These are phyloP conservation scores for Daldinia loculata DNA, from an alignment of 495 filamentous ascomycete species.

Conservation along the genomic window DNA sequence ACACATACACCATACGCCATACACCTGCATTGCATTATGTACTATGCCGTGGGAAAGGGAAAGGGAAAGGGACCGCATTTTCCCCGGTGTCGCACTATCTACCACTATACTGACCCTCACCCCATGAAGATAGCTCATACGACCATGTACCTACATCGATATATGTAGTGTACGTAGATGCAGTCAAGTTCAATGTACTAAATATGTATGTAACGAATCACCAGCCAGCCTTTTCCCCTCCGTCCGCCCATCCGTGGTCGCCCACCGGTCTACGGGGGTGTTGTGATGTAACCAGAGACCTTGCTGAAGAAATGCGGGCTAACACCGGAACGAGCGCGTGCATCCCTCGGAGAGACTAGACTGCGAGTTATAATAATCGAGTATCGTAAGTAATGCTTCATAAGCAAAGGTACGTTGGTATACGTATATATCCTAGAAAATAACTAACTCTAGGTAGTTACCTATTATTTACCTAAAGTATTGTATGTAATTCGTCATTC, in stretches of 20 bases:
- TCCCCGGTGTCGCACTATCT: constrained; percentile 35
- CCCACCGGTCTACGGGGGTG: constrained; percentile 23
- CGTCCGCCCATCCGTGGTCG: constrained; percentile 12
- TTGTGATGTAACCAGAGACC: constrained; percentile 23
- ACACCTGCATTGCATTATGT: neutral
- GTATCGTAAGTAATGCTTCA: neutral
- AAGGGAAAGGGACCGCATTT: constrained; percentile 23
- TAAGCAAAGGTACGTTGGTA: neutral
- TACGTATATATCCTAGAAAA: neutral
- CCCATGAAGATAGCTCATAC: constrained; percentile 6
- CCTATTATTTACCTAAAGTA: neutral
- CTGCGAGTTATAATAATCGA: neutral
- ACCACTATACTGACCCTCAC: neutral
- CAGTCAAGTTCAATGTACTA: neutral
- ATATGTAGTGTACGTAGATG: neutral
- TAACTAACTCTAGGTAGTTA: neutral
- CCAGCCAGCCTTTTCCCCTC: constrained; percentile 14
- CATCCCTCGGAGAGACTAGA: neutral
- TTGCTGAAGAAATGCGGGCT: constrained; percentile 3
- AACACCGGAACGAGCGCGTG: neutral
- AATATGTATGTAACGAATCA: constrained; percentile 20
- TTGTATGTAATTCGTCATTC: neutral
- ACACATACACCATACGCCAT: neutral
- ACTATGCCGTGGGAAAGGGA: constrained; percentile 1
- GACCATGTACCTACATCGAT: neutral